Evolutionary conservation across 176 grass and related monocot genomes (phyloP), one percentile per base, ranked within the genome.

Genomic region (Carex kokanica): DNA sequence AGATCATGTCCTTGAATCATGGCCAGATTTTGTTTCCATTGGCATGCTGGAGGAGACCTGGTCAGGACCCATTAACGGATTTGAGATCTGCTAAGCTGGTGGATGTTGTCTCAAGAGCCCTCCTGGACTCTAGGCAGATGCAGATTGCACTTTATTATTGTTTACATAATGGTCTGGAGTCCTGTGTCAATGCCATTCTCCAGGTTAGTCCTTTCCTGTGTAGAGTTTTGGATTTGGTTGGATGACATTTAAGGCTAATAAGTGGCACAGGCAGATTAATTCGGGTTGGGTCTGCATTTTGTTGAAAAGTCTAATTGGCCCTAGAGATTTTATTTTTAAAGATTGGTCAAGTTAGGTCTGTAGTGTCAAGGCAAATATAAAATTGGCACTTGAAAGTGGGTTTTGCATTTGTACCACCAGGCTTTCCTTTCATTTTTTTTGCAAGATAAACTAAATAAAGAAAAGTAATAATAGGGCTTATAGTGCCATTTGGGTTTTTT

Each of bases 141-240:
- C 95, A 98, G 90, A 74, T 91, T 88, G 92, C 92, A 60, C 86
- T 98, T 87, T 94, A 94, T 61, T 87, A 98, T 84, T 98, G 92
- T 80, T 84, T 95, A 70, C 92, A 93, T 87, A 98, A 92, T 87
- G 92, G 92, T 88, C 60, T 91, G 78, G 92, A 98, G 82, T 98
- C 92, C n/a, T 89, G 92, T 65, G 87, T 98, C 16, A 86, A 90
- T 86, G 95, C 95, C 78, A 86, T 87, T 83, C 89, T 98, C 78
- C 95, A 98, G 95, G 92, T 95, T 34, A 89, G 27, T 84, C 16
- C 86, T 17, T 18, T 74, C 60, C 68, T 78, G 17, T 27, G 31
- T 65, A 60, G 18, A 3, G 12, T 23, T 63, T 81, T 34, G 1
- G 79, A 15, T 9, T 73, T 71, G 31, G 66, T 36, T 17, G 60